phyloP scores from a whole-genome alignment of 768 basidiomycete species.

The Coprinopsis sp. region DNA sequence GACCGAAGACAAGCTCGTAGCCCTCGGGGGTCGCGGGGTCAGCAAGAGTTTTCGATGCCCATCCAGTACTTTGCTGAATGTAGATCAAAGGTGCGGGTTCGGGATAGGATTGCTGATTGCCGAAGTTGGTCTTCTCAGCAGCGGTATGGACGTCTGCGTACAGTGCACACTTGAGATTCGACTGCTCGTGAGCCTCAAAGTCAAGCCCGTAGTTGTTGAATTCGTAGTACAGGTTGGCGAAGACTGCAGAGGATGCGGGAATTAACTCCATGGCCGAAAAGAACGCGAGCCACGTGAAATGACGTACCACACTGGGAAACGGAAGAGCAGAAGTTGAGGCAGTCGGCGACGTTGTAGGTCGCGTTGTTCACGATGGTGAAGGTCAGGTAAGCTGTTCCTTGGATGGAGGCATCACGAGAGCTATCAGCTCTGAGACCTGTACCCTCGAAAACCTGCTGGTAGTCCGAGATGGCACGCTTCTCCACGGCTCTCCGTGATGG shows the following conservation, averaged over 20 bases:
- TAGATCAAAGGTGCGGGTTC: slow-evolving; percentile 32
- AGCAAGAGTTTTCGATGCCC: slow-evolving; percentile 29
- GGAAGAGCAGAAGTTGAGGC: slow-evolving; percentile 35
- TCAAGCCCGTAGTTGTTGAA: slow-evolving; percentile 40
- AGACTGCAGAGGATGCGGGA: slow-evolving; percentile 28
- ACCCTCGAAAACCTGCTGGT: slow-evolving; percentile 35
- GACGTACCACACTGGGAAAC: slow-evolving; percentile 38
- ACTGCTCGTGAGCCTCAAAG: slow-evolving; percentile 31
- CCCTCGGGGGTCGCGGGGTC: slow-evolving; percentile 39
- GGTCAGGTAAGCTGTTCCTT: slow-evolving; percentile 47
- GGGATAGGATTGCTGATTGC: slow-evolving; percentile 37
- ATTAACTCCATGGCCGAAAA: background rate
- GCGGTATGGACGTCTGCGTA: slow-evolving; percentile 41
- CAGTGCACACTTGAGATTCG: slow-evolving; percentile 45
- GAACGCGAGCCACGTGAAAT: background rate
- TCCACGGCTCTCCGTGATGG: too few relatives aligned
- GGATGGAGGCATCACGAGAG: slow-evolving; percentile 39
- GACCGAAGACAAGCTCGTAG: slow-evolving; percentile 43
- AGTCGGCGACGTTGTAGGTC: slow-evolving; percentile 42
- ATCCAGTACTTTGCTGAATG: slow-evolving; percentile 43
- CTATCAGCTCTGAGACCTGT: slow-evolving; percentile 25
- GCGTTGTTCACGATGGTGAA: slow-evolving; percentile 41
- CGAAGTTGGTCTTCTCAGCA: slow-evolving; percentile 41
- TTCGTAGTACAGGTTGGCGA: slow-evolving; percentile 48
- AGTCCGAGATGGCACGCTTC: slow-evolving; percentile 10